These are phyloP conservation scores for Talaromyces sp. DNA, from an alignment of 2,329 filamentous ascomycete species.

Conservation along the genomic window DNA sequence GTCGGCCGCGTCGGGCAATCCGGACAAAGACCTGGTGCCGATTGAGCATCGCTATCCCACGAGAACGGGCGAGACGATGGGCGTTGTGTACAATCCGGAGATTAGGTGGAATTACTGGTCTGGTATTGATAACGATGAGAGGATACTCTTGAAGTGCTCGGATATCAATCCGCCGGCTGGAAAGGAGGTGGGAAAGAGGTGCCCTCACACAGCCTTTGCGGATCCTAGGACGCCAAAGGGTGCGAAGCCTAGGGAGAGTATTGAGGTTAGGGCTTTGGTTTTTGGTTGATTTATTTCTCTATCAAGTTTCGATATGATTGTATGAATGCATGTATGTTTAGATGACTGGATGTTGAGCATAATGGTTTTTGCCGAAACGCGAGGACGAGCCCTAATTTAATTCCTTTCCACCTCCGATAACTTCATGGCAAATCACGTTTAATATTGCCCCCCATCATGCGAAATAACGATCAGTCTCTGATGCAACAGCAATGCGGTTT, in stretches of 20 bases:
- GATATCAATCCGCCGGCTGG: constrained; percentile 54
- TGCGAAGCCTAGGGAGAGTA: constrained; percentile 74
- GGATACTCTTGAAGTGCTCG: constrained; percentile 74
- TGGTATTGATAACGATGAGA: constrained; percentile 69
- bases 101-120: constrained; percentile 79
- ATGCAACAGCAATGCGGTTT: not conserved
- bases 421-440: too few relatives aligned
- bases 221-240: constrained; percentile 68
- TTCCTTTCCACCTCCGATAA: not conserved
- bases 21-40: constrained; percentile 61
- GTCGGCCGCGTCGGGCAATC: constrained; percentile 51
- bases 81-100: constrained; percentile 56
- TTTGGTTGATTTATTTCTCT: constrained; percentile 55
- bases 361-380: not conserved
- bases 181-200: constrained; percentile 39
- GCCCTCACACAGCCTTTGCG: constrained; percentile 73
- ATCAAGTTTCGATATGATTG: not conserved
- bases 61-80: constrained; percentile 70
- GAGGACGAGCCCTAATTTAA: not conserved
- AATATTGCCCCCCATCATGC: not conserved
- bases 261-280: constrained; percentile 81
- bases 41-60: constrained; percentile 71
- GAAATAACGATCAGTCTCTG: not conserved
- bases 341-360: not conserved
- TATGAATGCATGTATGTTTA: not conserved